Conservation (phyloP, 1,284 basidiomycete genomes). For the Ganoderma lingzhi region DNA sequence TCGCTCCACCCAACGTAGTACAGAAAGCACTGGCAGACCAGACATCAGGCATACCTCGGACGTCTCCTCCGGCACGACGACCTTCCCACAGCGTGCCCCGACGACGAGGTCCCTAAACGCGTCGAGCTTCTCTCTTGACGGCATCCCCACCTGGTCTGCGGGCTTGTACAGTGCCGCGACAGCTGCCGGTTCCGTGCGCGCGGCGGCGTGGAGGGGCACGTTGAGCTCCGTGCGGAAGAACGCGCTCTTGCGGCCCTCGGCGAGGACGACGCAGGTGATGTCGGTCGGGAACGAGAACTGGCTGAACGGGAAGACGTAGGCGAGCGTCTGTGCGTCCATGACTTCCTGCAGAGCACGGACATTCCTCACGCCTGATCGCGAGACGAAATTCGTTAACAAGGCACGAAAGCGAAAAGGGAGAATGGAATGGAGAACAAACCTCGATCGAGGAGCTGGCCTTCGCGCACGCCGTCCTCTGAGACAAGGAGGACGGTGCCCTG, state of each 20-base stretch:
- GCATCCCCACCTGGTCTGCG: conserved; percentile 50
- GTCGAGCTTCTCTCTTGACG: conserved; percentile 53
- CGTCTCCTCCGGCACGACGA: conserved; percentile 57
- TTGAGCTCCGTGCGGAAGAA: conserved; percentile 72
- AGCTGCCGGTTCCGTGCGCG: conserved; percentile 24
- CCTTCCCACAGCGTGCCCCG: conserved; percentile 54
- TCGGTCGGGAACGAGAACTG: conserved; percentile 81
- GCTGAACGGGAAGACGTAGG: conserved; percentile 85
- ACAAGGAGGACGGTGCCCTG: conserved; percentile 68
- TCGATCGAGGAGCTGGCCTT: conserved; percentile 70
- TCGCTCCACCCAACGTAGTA: not conserved
- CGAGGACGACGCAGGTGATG: conserved; percentile 68
- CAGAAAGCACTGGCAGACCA: too few relatives aligned
- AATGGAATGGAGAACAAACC: conserved; percentile 47
- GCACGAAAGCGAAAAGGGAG: not conserved
- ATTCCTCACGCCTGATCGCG: conserved; percentile 66
- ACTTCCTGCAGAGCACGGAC: conserved; percentile 74
- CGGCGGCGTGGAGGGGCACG: conserved; percentile 50
- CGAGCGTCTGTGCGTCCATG: conserved; percentile 74
- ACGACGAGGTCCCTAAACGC: conserved; percentile 64
- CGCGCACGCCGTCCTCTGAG: conserved; percentile 72
- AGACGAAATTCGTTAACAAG: not conserved
- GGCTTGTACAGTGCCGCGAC: conserved; percentile 55
- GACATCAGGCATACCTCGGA: conserved; percentile 54
- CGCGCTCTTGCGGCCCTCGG: conserved; percentile 71